Conservation (phyloP, 257 asterid genomes). For the Capsicum pubescens region DNA sequence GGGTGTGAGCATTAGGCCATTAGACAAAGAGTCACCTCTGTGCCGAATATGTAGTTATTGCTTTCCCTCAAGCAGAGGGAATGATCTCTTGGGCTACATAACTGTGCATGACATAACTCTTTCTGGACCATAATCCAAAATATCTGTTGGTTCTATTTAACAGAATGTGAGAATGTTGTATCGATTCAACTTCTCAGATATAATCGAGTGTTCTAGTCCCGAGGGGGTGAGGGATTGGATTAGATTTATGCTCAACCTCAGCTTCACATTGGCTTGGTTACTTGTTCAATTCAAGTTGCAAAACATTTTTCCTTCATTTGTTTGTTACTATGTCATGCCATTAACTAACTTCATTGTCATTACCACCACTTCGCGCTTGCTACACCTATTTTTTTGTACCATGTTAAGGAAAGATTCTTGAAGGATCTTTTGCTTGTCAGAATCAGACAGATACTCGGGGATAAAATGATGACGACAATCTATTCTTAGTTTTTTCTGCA, state of each 20-base stretch:
- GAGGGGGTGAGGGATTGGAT: neutral
- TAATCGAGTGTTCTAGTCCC: neutral
- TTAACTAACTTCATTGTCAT: slow-evolving; percentile 6
- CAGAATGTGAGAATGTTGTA: neutral
- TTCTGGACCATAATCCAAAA: slow-evolving; percentile 22
- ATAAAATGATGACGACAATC: neutral
- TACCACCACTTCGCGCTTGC: slow-evolving; percentile 6
- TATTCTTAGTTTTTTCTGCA: neutral
- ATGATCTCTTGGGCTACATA: neutral
- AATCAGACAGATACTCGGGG: neutral
- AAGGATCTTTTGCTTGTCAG: neutral
- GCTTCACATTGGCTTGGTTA: neutral
- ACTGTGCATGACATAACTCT: neutral
- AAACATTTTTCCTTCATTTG: neutral
- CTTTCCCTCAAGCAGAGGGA: neutral
- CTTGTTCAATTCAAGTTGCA: slow-evolving; percentile 21
- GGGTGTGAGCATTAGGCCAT: neutral
- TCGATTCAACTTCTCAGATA: neutral
- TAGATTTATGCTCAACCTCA: neutral
- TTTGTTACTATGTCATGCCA: slow-evolving; percentile 10
- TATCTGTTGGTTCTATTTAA: neutral
- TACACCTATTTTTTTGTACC: neutral
- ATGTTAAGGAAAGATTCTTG: neutral
- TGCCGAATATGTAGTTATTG: neutral
- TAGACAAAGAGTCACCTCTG: neutral